A percentile compares a stretch with the other conserved stretches of the same genome.
These are phyloP conservation scores for Kitagawia praeruptora DNA, from an alignment of 129 eudicot species.

Conservation along the genomic window DNA sequence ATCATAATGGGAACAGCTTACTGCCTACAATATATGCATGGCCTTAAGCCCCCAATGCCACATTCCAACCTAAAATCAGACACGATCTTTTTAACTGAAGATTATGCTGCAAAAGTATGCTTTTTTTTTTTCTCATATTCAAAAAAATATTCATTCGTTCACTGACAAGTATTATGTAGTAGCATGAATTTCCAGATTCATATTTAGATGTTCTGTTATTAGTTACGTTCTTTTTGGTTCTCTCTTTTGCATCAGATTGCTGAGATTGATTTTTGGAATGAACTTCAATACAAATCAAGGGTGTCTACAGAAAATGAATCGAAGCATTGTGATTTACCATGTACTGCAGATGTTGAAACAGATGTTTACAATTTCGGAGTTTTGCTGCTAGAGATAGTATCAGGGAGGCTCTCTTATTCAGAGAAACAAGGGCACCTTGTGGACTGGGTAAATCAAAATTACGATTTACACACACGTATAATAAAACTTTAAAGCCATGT, in stretches of 20 bases:
- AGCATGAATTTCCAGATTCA: background rate
- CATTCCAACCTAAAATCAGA: slow-evolving; percentile 44
- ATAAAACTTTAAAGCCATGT: background rate
- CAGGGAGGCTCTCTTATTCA: slow-evolving; percentile 65
- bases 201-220: background rate
- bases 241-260: slow-evolving; percentile 38
- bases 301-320: slow-evolving; percentile 31
- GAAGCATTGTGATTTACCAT: slow-evolving; percentile 42
- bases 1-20: slow-evolving; percentile 83
- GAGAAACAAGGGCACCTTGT: slow-evolving; percentile 40
- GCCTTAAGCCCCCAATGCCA: slow-evolving; percentile 56
- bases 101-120: slow-evolving; percentile 91
- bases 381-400: slow-evolving; percentile 63
- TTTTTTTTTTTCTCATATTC: background rate
- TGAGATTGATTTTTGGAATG: slow-evolving; percentile 56
- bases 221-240: background rate
- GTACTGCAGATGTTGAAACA: slow-evolving; percentile 43
- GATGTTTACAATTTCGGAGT: slow-evolving; percentile 70
- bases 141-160: background rate
- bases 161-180: background rate
- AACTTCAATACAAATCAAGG: slow-evolving; percentile 34
- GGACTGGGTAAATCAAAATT: slow-evolving; percentile 48
- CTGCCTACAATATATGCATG: slow-evolving; percentile 87
- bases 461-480: background rate
- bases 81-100: slow-evolving; percentile 63